Percentiles rank a stretch among this genome's conserved stretches.
Evolutionary conservation across 2,329 filamentous ascomycete genomes (phyloP).

Genomic region (Cladorrhinum sp.): DNA sequence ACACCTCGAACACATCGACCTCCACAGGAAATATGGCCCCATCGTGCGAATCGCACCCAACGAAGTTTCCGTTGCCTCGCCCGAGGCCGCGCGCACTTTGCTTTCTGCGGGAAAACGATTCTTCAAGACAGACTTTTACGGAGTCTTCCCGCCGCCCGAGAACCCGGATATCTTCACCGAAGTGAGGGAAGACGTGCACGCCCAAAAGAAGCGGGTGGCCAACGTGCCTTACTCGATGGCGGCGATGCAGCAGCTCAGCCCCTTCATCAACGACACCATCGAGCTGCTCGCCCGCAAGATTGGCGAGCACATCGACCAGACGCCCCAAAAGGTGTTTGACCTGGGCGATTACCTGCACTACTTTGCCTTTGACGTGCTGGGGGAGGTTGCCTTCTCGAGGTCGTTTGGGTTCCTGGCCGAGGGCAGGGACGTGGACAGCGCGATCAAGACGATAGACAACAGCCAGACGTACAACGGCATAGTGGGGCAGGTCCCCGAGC

Average conservation of each 20-base stretch:
- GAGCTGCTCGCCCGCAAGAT: conserved; percentile 44
- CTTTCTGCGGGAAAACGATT: conserved; percentile 50
- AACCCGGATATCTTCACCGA: conserved; percentile 60
- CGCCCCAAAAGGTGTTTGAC: conserved; percentile 35
- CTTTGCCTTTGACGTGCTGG: conserved; percentile 49
- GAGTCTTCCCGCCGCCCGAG: conserved; percentile 53
- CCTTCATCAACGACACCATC: conserved; percentile 52
- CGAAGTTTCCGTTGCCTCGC: conserved; percentile 47
- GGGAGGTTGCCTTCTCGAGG: conserved; percentile 50
- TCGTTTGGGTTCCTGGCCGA: conserved; percentile 52
- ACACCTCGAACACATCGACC: conserved; percentile 41
- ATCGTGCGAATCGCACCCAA: conserved; percentile 49
- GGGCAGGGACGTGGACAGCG: conserved; percentile 48
- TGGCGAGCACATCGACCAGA: conserved; percentile 35
- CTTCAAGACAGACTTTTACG: conserved; percentile 52
- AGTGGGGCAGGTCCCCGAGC: conserved; percentile 49
- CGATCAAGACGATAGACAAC: conserved; percentile 52
- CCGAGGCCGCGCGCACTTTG: conserved; percentile 43
- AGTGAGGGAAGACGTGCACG: conserved; percentile 52
- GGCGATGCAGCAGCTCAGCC: conserved; percentile 49
- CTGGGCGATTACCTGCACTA: conserved; percentile 47
- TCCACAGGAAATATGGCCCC: conserved; percentile 46
- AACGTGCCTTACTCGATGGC: conserved; percentile 53
- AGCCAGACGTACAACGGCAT: conserved; percentile 53
- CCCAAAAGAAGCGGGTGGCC: conserved; percentile 52